phyloP scores from a whole-genome alignment of 2,329 filamentous ascomycete species.

The Coniochaeta prunicola region DNA sequence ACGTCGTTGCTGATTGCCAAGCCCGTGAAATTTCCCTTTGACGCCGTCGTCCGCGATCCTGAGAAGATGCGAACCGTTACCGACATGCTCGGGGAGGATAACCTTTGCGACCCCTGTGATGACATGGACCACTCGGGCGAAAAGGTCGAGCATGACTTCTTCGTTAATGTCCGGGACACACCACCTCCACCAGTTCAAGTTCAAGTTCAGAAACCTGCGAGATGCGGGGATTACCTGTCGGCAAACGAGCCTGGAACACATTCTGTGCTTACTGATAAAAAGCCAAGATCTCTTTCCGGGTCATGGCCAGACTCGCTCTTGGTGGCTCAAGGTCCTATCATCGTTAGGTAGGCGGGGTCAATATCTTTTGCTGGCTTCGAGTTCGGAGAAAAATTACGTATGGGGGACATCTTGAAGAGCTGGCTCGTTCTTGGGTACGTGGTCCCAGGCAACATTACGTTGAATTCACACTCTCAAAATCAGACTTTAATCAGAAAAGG shows the following conservation, averaged over 20 bases:
- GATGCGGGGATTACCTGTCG: neutral
- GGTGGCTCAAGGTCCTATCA: neutral
- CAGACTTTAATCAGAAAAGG: too few relatives aligned
- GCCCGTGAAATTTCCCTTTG: constrained; percentile 30
- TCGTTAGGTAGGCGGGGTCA: neutral
- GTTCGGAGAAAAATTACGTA: too few relatives aligned
- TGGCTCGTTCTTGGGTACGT: too few relatives aligned
- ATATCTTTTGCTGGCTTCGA: too few relatives aligned
- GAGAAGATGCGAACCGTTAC: constrained; percentile 16
- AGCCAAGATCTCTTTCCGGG: neutral
- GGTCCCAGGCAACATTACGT: too few relatives aligned
- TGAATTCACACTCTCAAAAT: too few relatives aligned
- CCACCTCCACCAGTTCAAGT: neutral
- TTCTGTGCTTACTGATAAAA: neutral
- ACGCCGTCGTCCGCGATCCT: constrained; percentile 21
- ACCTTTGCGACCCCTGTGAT: neutral
- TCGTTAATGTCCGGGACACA: neutral
- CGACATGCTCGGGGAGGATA: constrained; percentile 23
- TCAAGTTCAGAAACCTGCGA: neutral
- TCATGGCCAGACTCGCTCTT: neutral
- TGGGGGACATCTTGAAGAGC: too few relatives aligned
- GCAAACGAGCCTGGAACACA: neutral
- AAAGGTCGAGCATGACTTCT: neutral
- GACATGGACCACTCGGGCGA: neutral
- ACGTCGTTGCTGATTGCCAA: constrained; percentile 37